Percentiles rank a stretch among this genome's conserved stretches.
phyloP scores from a whole-genome alignment of 2,329 filamentous ascomycete genomes.

The Malbranchea zuffiana region DNA sequence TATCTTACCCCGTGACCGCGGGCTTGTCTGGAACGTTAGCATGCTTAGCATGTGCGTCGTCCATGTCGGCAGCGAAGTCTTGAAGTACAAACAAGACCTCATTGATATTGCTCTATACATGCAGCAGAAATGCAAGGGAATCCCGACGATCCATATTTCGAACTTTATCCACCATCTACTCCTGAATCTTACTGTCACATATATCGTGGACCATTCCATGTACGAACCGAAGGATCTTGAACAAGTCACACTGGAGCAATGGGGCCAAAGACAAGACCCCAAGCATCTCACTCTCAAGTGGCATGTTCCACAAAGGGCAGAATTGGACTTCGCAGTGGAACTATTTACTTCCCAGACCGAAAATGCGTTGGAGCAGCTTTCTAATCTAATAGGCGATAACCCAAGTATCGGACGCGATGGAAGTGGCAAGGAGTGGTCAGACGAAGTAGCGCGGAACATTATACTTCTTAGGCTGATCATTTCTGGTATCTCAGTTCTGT shows the following conservation, averaged over 20 bases:
- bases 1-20: constrained; percentile 82
- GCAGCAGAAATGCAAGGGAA: constrained; percentile 88
- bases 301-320: constrained; percentile 71
- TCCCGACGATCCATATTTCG: constrained; percentile 90
- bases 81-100: constrained; percentile 79
- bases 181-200: constrained; percentile 87
- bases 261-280: constrained; percentile 69
- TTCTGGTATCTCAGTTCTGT: constrained; percentile 79
- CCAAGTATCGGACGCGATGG: constrained; percentile 80
- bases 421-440: constrained; percentile 97
- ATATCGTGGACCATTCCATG: constrained; percentile 77
- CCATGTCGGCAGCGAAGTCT: constrained; percentile 80
- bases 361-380: constrained; percentile 62
- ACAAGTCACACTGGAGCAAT: constrained; percentile 62
- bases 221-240: constrained; percentile 69
- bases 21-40: constrained; percentile 91
- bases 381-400: constrained; percentile 67
- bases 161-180: constrained; percentile 96
- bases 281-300: constrained; percentile 73
- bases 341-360: constrained; percentile 76
- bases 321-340: constrained; percentile 80
- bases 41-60: constrained; percentile 98
- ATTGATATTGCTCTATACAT: constrained; percentile 89
- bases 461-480: constrained; percentile 80
- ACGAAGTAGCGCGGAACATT: constrained; percentile 84